Conservation (phyloP, 768 basidiomycete genomes). For the Tylopilus subfusipes region DNA sequence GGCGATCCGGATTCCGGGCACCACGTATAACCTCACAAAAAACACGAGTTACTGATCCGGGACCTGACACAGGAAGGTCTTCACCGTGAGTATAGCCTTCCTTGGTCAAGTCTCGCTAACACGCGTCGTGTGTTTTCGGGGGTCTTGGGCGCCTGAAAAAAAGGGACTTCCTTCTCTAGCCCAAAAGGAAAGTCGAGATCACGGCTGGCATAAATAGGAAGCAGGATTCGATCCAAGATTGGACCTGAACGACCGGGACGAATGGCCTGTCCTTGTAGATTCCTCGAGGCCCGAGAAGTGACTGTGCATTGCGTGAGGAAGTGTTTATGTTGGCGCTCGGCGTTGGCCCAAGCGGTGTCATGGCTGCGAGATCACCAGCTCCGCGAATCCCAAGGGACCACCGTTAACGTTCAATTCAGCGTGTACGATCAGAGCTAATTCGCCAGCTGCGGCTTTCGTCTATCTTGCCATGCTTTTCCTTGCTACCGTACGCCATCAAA, state of each 20-base stretch:
- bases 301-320: conserved; percentile 21
- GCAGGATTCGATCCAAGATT: conserved; percentile 32
- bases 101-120: conserved; percentile 26
- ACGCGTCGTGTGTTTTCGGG: conserved; percentile 27
- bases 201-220: conserved; percentile 41
- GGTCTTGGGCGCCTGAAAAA: conserved; percentile 27
- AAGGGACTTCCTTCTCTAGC: conserved; percentile 24
- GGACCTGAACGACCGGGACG: conserved; percentile 23
- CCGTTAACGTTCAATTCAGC: conserved; percentile 26
- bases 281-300: conserved; percentile 44
- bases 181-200: conserved; percentile 50
- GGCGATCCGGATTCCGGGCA: conserved; percentile 10
- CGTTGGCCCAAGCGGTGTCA: conserved; percentile 31
- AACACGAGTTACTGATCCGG: conserved; percentile 18
- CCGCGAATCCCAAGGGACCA: conserved; percentile 32
- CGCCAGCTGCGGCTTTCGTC: conserved; percentile 24
- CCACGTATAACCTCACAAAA: conserved; percentile 22
- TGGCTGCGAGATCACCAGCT: conserved; percentile 28
- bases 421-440: conserved; percentile 34
- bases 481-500: conserved; percentile 27
- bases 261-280: conserved; percentile 39
- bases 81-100: conserved; percentile 31
- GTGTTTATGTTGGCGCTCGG: conserved; percentile 33
- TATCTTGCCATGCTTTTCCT: conserved; percentile 33
- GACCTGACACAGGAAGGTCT: conserved; percentile 12